phyloP scores from a whole-genome alignment of 1,139 yeast species.

The Torulaspora pretoriensis region DNA sequence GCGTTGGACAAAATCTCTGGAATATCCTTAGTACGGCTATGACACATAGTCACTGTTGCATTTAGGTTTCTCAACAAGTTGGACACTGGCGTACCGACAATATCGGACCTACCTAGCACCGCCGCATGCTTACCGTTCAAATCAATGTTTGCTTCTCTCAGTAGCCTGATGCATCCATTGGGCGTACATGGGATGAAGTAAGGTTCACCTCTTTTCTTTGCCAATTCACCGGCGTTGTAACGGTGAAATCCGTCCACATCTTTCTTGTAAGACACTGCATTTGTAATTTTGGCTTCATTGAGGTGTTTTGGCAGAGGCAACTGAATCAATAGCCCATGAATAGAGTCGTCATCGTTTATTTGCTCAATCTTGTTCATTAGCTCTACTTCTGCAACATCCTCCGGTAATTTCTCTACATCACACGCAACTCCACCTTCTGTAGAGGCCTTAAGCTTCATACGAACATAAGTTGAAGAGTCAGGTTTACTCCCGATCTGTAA shows the following conservation, averaged over 20 bases:
- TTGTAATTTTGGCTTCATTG: conserved; percentile 63
- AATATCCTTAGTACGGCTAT: conserved; percentile 53
- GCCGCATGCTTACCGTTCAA: conserved; percentile 69
- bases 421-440: conserved; percentile 62
- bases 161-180: conserved; percentile 64
- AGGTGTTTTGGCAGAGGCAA: conserved; percentile 69
- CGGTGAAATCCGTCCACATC: conserved; percentile 82
- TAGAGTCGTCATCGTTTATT: conserved; percentile 58
- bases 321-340: conserved; percentile 69
- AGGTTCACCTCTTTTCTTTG: conserved; percentile 70
- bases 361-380: conserved; percentile 52
- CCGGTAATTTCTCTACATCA: conserved; percentile 53
- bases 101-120: conserved; percentile 76
- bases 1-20: conserved; percentile 54
- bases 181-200: conserved; percentile 77
- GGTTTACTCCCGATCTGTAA: conserved; percentile 74
- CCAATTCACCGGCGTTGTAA: conserved; percentile 68
- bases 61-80: conserved; percentile 65
- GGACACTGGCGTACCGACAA: conserved; percentile 78
- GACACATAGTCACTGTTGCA: conserved; percentile 74
- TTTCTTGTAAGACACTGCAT: conserved; percentile 61
- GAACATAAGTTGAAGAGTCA: conserved; percentile 73
- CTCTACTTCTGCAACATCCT: conserved; percentile 51
- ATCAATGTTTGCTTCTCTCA: conserved; percentile 57
- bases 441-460: conserved; percentile 71